Evolutionary conservation across 2,329 filamentous ascomycete species (phyloP).

Genomic region (Paraconiothyrium brasiliense): DNA sequence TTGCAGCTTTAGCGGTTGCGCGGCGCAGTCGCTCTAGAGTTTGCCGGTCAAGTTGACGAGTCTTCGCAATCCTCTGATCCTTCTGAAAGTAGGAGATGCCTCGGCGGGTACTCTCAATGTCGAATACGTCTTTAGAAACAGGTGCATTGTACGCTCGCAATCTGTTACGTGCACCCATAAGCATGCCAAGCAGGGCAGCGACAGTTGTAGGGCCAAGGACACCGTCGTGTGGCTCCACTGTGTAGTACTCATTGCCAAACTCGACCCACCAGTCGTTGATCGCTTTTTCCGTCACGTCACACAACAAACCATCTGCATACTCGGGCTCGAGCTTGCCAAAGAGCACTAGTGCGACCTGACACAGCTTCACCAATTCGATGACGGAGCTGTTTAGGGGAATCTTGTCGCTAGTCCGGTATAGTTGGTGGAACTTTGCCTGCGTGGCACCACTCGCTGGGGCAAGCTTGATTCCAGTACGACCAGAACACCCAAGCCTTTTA

Average conservation of each 20-base stretch:
- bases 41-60: conserved; percentile 80
- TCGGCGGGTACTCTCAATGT: conserved; percentile 81
- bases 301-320: conserved; percentile 91
- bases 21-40: conserved; percentile 84
- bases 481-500: conserved; percentile 91
- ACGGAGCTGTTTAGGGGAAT: conserved; percentile 81
- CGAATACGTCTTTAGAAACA: conserved; percentile 90
- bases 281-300: conserved; percentile 89
- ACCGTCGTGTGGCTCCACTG: conserved; percentile 90
- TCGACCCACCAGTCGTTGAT: conserved; percentile 97
- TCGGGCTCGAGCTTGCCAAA: conserved; percentile 88
- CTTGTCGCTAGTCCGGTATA: conserved; percentile 87
- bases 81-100: conserved; percentile 92
- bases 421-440: conserved; percentile 87
- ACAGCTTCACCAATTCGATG: conserved; percentile 88
- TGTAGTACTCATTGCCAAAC: conserved; percentile 90
- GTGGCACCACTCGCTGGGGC: conserved; percentile 81
- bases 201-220: conserved; percentile 93
- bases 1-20: conserved; percentile 88
- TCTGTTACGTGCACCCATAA: conserved; percentile 90
- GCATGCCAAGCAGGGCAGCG: conserved; percentile 82
- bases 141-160: conserved; percentile 85
- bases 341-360: conserved; percentile 85
- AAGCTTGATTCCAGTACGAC: conserved; percentile 84
- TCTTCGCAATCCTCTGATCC: conserved; percentile 79